Evolutionary conservation across 1,284 basidiomycete genomes (phyloP), one percentile per base, ranked within the genome.

Genomic region (Flammula alnicola): DNA sequence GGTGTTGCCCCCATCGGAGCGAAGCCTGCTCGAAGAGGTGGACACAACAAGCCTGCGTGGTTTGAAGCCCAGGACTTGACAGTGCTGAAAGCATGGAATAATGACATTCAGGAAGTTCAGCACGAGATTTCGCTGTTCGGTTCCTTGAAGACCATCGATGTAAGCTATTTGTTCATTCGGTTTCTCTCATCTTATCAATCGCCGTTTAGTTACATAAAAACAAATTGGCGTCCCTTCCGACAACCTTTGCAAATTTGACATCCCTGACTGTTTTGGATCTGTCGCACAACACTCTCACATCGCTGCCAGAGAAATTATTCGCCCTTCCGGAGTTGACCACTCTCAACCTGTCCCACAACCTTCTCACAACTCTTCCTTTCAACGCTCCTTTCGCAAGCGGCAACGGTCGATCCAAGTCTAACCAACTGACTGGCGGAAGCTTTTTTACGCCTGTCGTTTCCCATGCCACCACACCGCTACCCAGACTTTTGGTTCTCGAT

Each of bases 81-180:
- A 35, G 72, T 87, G 1, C 66, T 92, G 36, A 91, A 89, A 60
- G 84, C 83, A 14, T 84, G 84, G 78, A 87, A 81, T 57, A 92
- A 92, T 59, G 83, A 86, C 23, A 91, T 92, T 26, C 57, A 78
- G 10, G 86, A 88, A 62, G 76, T 92, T 25, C 89, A 91, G 58
- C 83, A 83, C 19, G 90, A 92, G 62, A 83, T 92, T 23, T 86
- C 86, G 0, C 74, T 91, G 51, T 92, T 92, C 62, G 89, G 90
- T 3, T 88, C 86, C 2, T 70, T 92, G 42, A 91, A 90, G 67
- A 77, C 74, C 3, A 59, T 92, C 26, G 90, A 92, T 67, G 88
- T 90, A 69, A 51, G 55, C 10, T 16, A 81, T 72, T 26, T 37
- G 25, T 53, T 14, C 29, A 43, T 32, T 29, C 16, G 19, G 40